These are phyloP conservation scores for Phytophthora fragariaefolia DNA, from an alignment of 352 stramenopile genomes.

Conservation along the genomic window DNA sequence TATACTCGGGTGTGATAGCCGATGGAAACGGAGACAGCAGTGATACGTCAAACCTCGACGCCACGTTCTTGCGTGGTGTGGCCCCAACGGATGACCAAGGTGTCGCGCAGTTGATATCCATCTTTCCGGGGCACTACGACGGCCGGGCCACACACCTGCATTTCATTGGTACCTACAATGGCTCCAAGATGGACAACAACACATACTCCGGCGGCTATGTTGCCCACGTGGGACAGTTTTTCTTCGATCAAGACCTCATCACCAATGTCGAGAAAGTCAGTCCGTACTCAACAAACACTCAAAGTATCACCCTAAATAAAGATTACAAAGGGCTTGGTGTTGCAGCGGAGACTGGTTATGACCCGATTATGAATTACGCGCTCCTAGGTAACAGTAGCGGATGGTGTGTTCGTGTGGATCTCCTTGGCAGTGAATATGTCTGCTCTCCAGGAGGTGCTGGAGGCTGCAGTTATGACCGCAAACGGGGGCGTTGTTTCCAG, in stretches of 20 bases:
- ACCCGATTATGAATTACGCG: conserved; percentile 1
- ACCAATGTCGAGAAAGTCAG: conserved; percentile 10
- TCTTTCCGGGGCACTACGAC: conserved; percentile 31
- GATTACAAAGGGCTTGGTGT: conserved; percentile 1
- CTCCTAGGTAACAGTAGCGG: neutral
- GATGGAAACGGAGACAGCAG: conserved; percentile 23
- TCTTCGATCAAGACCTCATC: conserved; percentile 37
- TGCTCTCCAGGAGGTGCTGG: neutral
- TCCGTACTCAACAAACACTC: conserved; percentile 19
- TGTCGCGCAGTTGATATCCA: conserved; percentile 29
- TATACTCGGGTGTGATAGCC: conserved; percentile 34
- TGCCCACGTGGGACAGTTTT: conserved; percentile 31
- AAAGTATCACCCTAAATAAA: conserved; percentile 20
- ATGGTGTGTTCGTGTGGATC: conserved; percentile 25
- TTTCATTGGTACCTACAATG: conserved; percentile 26
- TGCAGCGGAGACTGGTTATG: conserved; percentile 8
- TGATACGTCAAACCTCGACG: conserved; percentile 26
- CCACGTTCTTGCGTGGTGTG: conserved; percentile 33
- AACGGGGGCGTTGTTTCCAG: neutral
- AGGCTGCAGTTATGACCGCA: neutral
- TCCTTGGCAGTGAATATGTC: conserved; percentile 28
- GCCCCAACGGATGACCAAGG: conserved; percentile 28
- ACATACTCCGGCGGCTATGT: conserved; percentile 29
- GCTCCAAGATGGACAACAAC: conserved; percentile 22
- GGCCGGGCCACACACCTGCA: conserved; percentile 30